Percentiles rank a stretch among this genome's conserved stretches.
Evolutionary conservation across 495 filamentous ascomycete species (phyloP).

Genomic region (Chlorociboria aeruginascens): DNA sequence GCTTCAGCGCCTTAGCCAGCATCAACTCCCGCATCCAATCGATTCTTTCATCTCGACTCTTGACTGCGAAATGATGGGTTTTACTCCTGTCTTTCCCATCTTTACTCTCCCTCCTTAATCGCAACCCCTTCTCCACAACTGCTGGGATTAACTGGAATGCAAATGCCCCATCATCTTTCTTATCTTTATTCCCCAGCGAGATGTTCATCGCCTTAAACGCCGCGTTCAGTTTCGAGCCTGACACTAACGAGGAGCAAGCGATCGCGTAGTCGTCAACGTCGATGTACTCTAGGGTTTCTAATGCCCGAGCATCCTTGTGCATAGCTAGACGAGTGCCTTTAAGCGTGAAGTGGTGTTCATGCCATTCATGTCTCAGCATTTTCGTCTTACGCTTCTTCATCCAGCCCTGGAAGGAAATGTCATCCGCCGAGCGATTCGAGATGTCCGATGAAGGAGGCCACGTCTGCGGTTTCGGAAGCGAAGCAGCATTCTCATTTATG

Average conservation of each 20-base stretch:
- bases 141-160: slow-evolving; percentile 85
- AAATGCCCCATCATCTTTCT: slow-evolving; percentile 48
- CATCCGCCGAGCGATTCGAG: slow-evolving; percentile 26
- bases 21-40: slow-evolving; percentile 98
- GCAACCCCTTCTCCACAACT: slow-evolving; percentile 33
- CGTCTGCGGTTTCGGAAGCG: not conserved
- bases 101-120: slow-evolving; percentile 30
- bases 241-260: slow-evolving; percentile 66
- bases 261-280: slow-evolving; percentile 95
- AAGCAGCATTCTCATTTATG: slow-evolving; percentile 31
- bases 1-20: slow-evolving; percentile 81
- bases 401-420: slow-evolving; percentile 60
- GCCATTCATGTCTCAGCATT: slow-evolving; percentile 87
- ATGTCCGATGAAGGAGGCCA: slow-evolving; percentile 13
- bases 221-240: slow-evolving; percentile 62
- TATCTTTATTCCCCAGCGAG: slow-evolving; percentile 37
- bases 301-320: slow-evolving; percentile 51
- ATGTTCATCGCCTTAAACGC: slow-evolving; percentile 81
- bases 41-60: slow-evolving; percentile 75
- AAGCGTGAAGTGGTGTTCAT: slow-evolving; percentile 79
- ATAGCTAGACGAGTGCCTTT: slow-evolving; percentile 74
- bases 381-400: slow-evolving; percentile 93
- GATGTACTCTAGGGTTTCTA: slow-evolving; percentile 64
- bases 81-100: slow-evolving; percentile 37
- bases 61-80: slow-evolving; percentile 90